A percentile compares a stretch with the other conserved stretches of the same genome.
phyloP scores from a whole-genome alignment of 495 filamentous ascomycete genomes.

The Penicillium bovifimosum region DNA sequence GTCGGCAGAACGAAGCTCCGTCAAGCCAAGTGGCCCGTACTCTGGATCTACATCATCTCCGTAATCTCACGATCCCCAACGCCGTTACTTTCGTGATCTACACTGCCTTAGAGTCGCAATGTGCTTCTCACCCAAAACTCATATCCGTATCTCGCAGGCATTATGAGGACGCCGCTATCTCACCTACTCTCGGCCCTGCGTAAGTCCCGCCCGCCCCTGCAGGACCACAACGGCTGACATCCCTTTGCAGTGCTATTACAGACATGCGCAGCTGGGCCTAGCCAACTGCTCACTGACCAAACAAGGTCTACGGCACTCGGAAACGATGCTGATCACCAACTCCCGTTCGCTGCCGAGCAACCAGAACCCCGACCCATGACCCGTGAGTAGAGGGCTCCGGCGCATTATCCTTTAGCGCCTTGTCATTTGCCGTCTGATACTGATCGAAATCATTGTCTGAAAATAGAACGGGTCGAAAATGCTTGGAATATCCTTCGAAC shows the following conservation, averaged over 20 bases:
- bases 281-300: constrained; percentile 18
- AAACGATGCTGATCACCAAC: constrained; percentile 13
- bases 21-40: constrained; percentile 42
- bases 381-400: constrained; percentile 22
- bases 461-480: constrained; percentile 33
- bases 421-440: not conserved
- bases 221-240: constrained; percentile 20
- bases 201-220: constrained; percentile 21
- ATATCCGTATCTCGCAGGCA: constrained; percentile 23
- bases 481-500: constrained; percentile 33
- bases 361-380: constrained; percentile 23
- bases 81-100: constrained; percentile 3
- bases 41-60: constrained; percentile 21
- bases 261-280: constrained; percentile 27
- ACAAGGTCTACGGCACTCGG: constrained; percentile 14
- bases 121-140: constrained; percentile 27
- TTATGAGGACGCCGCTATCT: constrained; percentile 39
- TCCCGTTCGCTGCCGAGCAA: constrained; percentile 15
- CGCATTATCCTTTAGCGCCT: not conserved
- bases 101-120: constrained; percentile 31
- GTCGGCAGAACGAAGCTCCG: constrained; percentile 42
- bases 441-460: not conserved
- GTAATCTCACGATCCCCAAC: constrained; percentile 12
- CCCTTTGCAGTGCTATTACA: constrained; percentile 33
- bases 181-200: constrained; percentile 38